Evolutionary conservation across 2,329 filamentous ascomycete genomes (phyloP).

Genomic region (Penicillium fuscoglaucum): DNA sequence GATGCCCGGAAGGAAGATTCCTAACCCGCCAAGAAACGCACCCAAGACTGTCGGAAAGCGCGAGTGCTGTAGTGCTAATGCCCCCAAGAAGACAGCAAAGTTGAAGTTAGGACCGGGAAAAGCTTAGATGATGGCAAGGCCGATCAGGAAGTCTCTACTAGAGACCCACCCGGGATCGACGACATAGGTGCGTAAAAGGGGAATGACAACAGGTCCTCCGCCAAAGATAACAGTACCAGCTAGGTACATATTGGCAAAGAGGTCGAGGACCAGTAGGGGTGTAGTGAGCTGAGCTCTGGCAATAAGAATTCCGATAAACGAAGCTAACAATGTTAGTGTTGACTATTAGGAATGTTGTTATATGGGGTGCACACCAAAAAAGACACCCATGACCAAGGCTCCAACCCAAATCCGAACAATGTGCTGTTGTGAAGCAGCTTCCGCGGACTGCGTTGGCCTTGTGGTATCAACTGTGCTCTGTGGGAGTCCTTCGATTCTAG

Average conservation of each 20-base stretch:
- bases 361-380: conserved; percentile 46
- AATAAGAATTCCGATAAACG: conserved; percentile 60
- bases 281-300: conserved; percentile 42
- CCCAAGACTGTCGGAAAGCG: conserved; percentile 44
- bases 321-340: conserved; percentile 23
- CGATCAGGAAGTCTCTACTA: conserved; percentile 69
- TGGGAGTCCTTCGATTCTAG: neutral
- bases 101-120: conserved; percentile 61
- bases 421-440: neutral
- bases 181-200: conserved; percentile 60
- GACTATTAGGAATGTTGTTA: neutral
- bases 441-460: neutral
- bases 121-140: conserved; percentile 68
- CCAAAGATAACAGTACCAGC: conserved; percentile 70
- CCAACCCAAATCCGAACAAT: conserved; percentile 35
- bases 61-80: conserved; percentile 46
- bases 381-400: conserved; percentile 42
- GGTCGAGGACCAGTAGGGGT: conserved; percentile 54
- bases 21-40: conserved; percentile 53
- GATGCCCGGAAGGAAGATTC: conserved; percentile 43
- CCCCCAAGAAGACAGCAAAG: conserved; percentile 59
- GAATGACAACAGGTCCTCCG: conserved; percentile 65
- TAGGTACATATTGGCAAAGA: conserved; percentile 73
- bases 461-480: neutral
- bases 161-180: conserved; percentile 70